Base-by-base conservation (phyloP, 306 rosid species). In the Echinosophora koreensis region DNA sequence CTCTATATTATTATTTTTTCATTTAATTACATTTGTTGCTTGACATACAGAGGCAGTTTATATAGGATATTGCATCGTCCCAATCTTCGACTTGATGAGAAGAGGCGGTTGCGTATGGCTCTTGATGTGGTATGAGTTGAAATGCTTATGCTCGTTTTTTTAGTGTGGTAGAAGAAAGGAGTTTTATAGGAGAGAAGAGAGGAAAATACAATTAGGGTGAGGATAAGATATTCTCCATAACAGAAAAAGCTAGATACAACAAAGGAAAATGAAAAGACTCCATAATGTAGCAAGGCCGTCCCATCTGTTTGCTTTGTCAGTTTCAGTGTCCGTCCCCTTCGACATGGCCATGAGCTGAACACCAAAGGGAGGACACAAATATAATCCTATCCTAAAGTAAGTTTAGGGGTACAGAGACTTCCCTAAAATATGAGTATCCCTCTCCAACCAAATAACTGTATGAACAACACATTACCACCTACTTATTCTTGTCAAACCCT, bases 11-110 rank as follows among this genome's bases (percentile, higher is more conserved):
- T 44, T 61, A 50, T 73, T 73, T 73, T 74, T 84, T 81, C 35
- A 69, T 76, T 80, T 70, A 85, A 66, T 81, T 68, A 61, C 41
- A 61, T 78, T 47, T 64, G 6, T 79, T 66, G 8, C 64, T 80
- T 72, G 79, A 62, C 79, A 12, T 84, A 76, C 92, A 93, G 99
- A 88, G 99, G 98, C 66, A 93, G 99, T 84, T 89, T 96, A 81
- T 96, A 87, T 75, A 84, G 94, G 88, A 76, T 96, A 66, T 80
- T 96, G 82, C 99, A 96, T 85, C 98, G 98, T 58, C 97, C 99
- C 77, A 93, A 88, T 81, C 68, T 88, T 82, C 92, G 85, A 73
- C 89, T 96, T 71, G 99, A 96, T 76, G 99, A 96, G 87, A 93
- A 79, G 85, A 91, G 90, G 76, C 90, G 98, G 81, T 75, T 93